Evolutionary conservation across 2,329 filamentous ascomycete species (phyloP), one percentile per base, ranked within the genome.

Genomic region (Aspergillus tamarii): DNA sequence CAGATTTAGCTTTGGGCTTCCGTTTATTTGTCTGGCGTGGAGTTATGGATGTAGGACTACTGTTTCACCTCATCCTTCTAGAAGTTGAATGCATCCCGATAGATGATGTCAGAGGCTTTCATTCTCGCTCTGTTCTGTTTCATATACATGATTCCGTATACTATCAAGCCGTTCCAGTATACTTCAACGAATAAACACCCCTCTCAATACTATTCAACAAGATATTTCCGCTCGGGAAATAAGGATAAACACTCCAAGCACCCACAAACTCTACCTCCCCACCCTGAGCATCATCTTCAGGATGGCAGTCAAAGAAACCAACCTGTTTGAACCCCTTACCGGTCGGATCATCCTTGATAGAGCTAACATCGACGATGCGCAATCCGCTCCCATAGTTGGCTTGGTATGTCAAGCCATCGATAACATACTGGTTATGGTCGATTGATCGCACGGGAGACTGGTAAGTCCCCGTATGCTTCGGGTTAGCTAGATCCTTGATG

Each of bases 401-500:
- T 54, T 67, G 65, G 53, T 69, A 69, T 5, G 65, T 34, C 9
- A 69, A 55, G 5, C 67, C 67, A 9, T 67, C 59, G 26, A 69
- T 16, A n/a, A 69, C 67, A 43, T 69, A 67, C 58, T 69, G 67
- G 60, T 69, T 69, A 57, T 69, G 67, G 34, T 69, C 67, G 60
- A 69, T 69, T 9, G 65, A 66, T 19, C 60, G 57, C 34, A 66
- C 67, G 12, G 67, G 67, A 1, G 65, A 67, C 64, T 69, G 65
- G 62, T 69, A 69, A 8, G 46, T 56, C 2, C 67, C 67, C 11
- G 67, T 66, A 60, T 69, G 64, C 48, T 63, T 64, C 46, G 67
- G 67, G 14, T 52, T 53, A 0, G 65, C 54, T 3, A 66, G 67
- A 30, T 66, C 53, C 21, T 46, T 61, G 28, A 69, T 64, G 58